These are phyloP conservation scores for Chamaecyparis obtusa DNA, from an alignment of 75 land plant genomes.

Conservation along the genomic window DNA sequence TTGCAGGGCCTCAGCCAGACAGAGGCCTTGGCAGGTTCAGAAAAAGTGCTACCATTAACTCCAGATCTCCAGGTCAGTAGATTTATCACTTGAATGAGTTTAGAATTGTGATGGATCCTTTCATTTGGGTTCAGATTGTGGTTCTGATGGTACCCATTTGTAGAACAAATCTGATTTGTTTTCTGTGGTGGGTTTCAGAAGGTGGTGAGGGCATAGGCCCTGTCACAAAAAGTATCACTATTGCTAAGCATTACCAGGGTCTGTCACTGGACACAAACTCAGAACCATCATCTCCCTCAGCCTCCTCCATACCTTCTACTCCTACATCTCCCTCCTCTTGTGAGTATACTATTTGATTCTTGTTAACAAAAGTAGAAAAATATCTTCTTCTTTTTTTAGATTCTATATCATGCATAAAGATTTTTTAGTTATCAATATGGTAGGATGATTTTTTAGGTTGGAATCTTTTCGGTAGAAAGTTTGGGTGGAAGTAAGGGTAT, in stretches of 20 bases:
- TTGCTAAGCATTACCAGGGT: not conserved
- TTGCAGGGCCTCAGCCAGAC: constrained; percentile 70
- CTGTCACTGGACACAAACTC: not conserved
- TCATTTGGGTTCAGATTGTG: too few relatives aligned
- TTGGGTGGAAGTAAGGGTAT: too few relatives aligned
- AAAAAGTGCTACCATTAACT: constrained; percentile 17
- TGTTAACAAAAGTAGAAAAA: too few relatives aligned
- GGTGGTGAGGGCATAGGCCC: not conserved
- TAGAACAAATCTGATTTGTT: too few relatives aligned
- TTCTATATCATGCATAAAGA: too few relatives aligned
- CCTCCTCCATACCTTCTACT: not conserved
- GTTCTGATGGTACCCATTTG: too few relatives aligned
- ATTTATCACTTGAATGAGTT: not conserved
- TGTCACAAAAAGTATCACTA: not conserved
- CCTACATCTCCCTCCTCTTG: not conserved
- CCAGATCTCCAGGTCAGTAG: not conserved
- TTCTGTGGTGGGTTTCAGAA: not conserved
- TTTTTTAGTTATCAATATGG: too few relatives aligned
- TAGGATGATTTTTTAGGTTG: too few relatives aligned
- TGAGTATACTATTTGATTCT: not conserved
- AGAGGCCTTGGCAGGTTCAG: constrained; percentile 67
- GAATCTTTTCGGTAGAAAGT: too few relatives aligned
- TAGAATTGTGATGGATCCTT: too few relatives aligned
- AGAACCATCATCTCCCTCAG: not conserved
- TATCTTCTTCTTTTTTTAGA: too few relatives aligned